A percentile compares a stretch with the other conserved stretches of the same genome.
These are phyloP conservation scores for Tephrocybe sp. DNA, from an alignment of 768 basidiomycete species.

Conservation along the genomic window DNA sequence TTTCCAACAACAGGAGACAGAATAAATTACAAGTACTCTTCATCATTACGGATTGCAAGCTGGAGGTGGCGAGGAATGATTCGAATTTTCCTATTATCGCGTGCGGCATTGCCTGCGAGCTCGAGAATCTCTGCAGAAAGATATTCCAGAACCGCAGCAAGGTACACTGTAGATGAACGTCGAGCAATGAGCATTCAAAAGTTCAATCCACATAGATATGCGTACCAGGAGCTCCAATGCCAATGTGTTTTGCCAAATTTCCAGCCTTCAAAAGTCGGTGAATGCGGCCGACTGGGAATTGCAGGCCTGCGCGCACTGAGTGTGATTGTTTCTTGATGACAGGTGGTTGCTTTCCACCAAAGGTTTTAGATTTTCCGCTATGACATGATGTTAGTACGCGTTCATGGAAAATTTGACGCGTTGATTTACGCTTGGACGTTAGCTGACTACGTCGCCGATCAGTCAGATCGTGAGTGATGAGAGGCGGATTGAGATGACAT, in stretches of 20 bases:
- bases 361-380: conserved; percentile 19
- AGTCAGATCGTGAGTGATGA: no score
- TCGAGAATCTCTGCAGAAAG: conserved; percentile 85
- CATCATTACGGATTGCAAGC: conserved; percentile 77
- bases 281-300: conserved; percentile 83
- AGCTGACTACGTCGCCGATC: conserved; percentile 38
- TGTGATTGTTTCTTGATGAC: conserved; percentile 62
- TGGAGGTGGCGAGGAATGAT: conserved; percentile 83
- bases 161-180: conserved; percentile 56
- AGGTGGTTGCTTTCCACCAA: conserved; percentile 35
- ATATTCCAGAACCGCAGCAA: conserved; percentile 85
- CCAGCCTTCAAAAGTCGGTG: conserved; percentile 74
- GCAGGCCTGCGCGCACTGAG: conserved; percentile 61
- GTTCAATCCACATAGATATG: conserved; percentile 8
- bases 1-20: neutral
- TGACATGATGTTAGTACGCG: conserved; percentile 12
- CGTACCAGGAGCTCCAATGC: conserved; percentile 64
- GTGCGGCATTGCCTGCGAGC: conserved; percentile 75
- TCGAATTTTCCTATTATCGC: conserved; percentile 80
- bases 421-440: conserved; percentile 50
- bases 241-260: conserved; percentile 71
- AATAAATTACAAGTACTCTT: conserved; percentile 43
- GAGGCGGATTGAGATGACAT: conserved; percentile 11
- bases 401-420: neutral
- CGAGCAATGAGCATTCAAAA: no score